Base-by-base conservation (phyloP, 1,284 basidiomycete genomes). In the Cutaneotrichosporon mucoides region DNA sequence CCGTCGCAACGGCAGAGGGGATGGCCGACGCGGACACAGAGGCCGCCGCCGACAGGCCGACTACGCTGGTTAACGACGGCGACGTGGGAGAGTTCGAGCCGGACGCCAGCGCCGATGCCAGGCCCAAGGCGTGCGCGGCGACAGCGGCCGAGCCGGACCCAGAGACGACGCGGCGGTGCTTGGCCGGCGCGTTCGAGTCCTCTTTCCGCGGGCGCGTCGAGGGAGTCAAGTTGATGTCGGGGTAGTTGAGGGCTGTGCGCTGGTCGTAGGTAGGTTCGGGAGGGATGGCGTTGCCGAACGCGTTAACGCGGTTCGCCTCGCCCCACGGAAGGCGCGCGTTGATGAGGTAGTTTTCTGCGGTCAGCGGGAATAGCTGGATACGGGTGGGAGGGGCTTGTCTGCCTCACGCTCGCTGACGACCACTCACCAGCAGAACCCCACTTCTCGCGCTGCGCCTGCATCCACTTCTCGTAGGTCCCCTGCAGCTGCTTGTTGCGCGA, bases 401-500 rank as follows among this genome's bases (percentile, higher is more conserved):
- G 24, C 24, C 24, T 24, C 24, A 24, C 24, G 24, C 24, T 24
- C 24, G 24, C 24, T 24, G 24, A 24, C 24, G 24, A 24, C 24
- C 24, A 24, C 24, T 24, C 24, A 24, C 24, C 24, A 24, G 24
- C 24, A 6, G 69, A 69, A 15, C 71, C 73, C 56, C 71, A 76
- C 44, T 65, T 36, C n/a, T 50, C 64, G 59, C 66, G 67, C 53
- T 75, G 71, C 5, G 64, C 68, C 5, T 41, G 41, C 49, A 63
- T 73, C 76, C 76, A 78, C 24, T 54, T 40, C 53, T 73, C 72
- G 53, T 78, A 78, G 45, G 68, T 65, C 35, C 37, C 60, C 59
- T 76, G 73, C 65, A 78, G 61, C 53, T 68, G 66, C 55, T 70
- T 69, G 57, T 76, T 74, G 16, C 76, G 59, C 66, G 69, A 71